Base-by-base conservation (phyloP, 805 yeast species). In the Zygosaccharomyces bailii region DNA sequence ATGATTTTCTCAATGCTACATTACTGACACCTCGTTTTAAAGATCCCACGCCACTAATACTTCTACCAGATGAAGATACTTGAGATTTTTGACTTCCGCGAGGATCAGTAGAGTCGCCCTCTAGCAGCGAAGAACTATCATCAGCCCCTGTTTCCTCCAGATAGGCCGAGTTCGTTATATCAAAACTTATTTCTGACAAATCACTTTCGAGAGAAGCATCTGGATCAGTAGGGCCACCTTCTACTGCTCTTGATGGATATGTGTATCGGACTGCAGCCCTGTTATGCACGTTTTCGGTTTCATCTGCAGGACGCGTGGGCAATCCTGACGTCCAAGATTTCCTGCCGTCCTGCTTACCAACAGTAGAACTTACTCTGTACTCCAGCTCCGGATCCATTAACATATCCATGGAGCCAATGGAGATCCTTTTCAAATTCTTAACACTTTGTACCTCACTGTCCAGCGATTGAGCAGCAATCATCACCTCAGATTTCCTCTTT, bases 381-480 rank as follows among this genome's bases (percentile, higher is more conserved):
- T 87, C 86, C 37, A 84, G 60, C 55, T 85, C 95, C 1, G 91
- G 91, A 56, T 85, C 95, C 48, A 77, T 73, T 39, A 66, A 49
- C n/a, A 68, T 47, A 18, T 72, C 72, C 39, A 71, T 68, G 16
- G 73, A 62, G 1, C 89, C 93, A 42, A 86, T 82, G 0, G 88
- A 81, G 13, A 84, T 69, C 46, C 95, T 70, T 59, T 86, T 86
- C 52, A 86, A 67, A 16, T 86, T 84, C 29, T 84, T 79, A 49
- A 86, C 86, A 60, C 81, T 79, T 63, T 80, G 79, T 50, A 84
- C 73, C 58, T 86, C 93, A 48, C 78, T 80, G 56, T 85, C 87
- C 36, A 86, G 77, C 4, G 88, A 87, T 54, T 80, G 80, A 2
- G 87, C 89, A 2, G 95, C 95, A 27, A 76, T 74, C 34, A 71